Base-by-base conservation (phyloP, 371 early-diverging fungal genomes). In the Parasitella parasitica region DNA sequence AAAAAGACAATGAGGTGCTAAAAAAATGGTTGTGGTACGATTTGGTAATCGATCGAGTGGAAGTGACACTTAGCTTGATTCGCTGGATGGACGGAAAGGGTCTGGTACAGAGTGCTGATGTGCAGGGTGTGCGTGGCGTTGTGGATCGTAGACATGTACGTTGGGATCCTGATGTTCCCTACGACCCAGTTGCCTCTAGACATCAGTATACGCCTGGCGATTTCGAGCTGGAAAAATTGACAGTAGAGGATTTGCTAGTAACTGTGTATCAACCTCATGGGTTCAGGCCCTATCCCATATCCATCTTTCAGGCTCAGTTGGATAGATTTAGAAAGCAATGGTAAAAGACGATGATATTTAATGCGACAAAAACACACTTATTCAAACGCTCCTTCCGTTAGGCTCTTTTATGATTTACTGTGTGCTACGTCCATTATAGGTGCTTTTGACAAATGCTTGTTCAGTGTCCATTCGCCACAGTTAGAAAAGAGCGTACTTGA, bases 71-170 rank as follows among this genome's bases (percentile, higher is more conserved):
- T 11, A 91, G 90, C 32, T 81, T 97, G 36, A 90, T 93, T 82
- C 86, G 94, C 22, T 96, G 93, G 92, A 81, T 96, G 67, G 95
- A 96, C 61, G 94, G 95, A 56, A 91, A 92, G 53, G 97, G 97
- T 2, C 67, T 96, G 16, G 85, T 98, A 4, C 86, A 91, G 61
- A 91, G 89, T 73, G 91, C 90, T 9, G 86, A 80, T 46, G 63
- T 98, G 35, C 89, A 90, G 36, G 97, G 97, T 5, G 89, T 96
- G 0, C 88, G 97, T 6, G 98, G 98, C 22, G 86, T 90, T 1
- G 82, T 95, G 1, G 96, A 97, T 71, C 88, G 97, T 15, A 83
- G 91, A 4, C 90, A 92, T 70, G 90, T 98, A 4, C 75, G 76
- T 59, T 95, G 92, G 91, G 90, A 93, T 68, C 84, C 86, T 0